phyloP scores from a whole-genome alignment of 495 filamentous ascomycete species.

The Hyphodiscus hymeniophilus region DNA sequence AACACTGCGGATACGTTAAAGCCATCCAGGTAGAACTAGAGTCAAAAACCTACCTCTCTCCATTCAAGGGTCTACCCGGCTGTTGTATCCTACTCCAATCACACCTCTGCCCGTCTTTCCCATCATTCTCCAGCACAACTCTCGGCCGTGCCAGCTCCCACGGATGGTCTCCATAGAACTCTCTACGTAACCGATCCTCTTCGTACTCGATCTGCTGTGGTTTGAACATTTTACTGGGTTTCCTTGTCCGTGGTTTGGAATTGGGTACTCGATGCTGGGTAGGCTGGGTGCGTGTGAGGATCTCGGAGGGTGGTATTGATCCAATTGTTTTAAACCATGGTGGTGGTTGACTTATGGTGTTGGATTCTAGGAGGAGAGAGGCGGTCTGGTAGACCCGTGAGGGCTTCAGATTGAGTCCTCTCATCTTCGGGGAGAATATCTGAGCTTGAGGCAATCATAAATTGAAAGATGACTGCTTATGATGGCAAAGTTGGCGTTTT shows the following conservation, averaged over 20 bases:
- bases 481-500: too few relatives aligned
- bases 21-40: background rate
- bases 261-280: conserved; percentile 50
- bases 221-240: conserved; percentile 67
- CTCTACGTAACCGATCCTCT: conserved; percentile 70
- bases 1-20: conserved; percentile 51
- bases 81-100: conserved; percentile 80
- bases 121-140: conserved; percentile 76
- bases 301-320: conserved; percentile 71
- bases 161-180: conserved; percentile 89
- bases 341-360: conserved; percentile 38
- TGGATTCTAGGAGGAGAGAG: conserved; percentile 40
- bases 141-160: conserved; percentile 92
- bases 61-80: conserved; percentile 69
- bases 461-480: too few relatives aligned
- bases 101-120: conserved; percentile 62
- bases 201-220: conserved; percentile 73
- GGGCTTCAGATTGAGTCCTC: conserved; percentile 64
- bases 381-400: conserved; percentile 64
- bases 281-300: conserved; percentile 59
- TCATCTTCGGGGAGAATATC: conserved; percentile 37
- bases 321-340: conserved; percentile 70
- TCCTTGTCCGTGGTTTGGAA: conserved; percentile 44
- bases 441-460: too few relatives aligned
- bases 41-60: conserved; percentile 61